Evolutionary conservation across 768 basidiomycete genomes (phyloP).

Genomic region (Termitomyces sp.): DNA sequence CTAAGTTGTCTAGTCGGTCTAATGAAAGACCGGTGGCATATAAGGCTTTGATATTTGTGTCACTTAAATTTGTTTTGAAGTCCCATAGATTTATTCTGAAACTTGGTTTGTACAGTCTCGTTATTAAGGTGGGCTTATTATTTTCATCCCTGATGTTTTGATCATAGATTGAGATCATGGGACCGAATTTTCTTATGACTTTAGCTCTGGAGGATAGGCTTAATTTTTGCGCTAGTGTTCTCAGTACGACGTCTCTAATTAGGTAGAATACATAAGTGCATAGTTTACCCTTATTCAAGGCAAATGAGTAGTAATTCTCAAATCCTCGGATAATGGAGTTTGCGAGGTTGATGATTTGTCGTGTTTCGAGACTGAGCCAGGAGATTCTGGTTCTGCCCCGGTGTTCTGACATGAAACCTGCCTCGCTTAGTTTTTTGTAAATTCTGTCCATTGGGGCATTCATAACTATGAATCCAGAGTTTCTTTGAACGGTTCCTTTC

Average conservation of each 20-base stretch:
- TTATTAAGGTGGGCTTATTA: not conserved
- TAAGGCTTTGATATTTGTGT: not conserved
- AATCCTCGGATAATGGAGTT: not conserved
- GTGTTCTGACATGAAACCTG: not conserved
- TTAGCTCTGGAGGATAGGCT: not conserved
- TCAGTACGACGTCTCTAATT: not conserved
- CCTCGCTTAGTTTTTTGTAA: not conserved
- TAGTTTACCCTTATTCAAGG: not conserved
- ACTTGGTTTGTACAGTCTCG: not conserved
- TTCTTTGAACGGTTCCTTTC: not conserved
- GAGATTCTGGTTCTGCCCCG: not conserved
- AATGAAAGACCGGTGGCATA: not conserved
- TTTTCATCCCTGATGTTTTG: not conserved
- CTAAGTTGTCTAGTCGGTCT: not conserved
- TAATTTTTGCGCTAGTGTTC: not conserved
- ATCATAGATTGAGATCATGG: not conserved
- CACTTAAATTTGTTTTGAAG: not conserved
- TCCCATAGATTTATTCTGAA: not conserved
- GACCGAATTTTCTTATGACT: not conserved
- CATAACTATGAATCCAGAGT: not conserved
- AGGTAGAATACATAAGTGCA: not conserved
- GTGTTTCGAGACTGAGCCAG: not conserved
- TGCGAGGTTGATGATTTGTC: not conserved
- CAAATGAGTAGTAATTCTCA: not conserved
- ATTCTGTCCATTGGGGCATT: not conserved